Conservation (phyloP, 345 rosid genomes). For the Arabidopsis arenosa region DNA sequence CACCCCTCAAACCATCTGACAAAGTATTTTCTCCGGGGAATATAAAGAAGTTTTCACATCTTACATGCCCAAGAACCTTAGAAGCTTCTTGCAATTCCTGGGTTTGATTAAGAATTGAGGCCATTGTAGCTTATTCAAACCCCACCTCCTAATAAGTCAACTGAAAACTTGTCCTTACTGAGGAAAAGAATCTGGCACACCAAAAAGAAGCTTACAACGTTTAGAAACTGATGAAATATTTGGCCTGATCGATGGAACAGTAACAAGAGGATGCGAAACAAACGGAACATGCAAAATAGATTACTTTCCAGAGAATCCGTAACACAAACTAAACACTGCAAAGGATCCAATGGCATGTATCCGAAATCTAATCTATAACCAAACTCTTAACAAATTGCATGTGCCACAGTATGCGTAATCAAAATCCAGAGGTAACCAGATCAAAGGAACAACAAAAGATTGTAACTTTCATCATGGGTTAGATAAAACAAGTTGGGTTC, state of each 20-base stretch:
- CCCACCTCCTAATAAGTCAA: conserved; percentile 24
- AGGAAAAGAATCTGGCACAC: conserved; percentile 39
- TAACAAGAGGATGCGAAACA: neutral
- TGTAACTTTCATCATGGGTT: neutral
- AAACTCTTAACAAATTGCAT: conserved; percentile 16
- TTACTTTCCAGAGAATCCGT: conserved; percentile 22
- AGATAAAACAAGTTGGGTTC: neutral
- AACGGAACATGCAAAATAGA: conserved; percentile 28
- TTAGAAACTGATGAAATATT: neutral
- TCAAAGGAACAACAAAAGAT: neutral
- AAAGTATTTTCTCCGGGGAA: conserved; percentile 61
- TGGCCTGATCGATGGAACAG: neutral
- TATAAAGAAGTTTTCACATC: conserved; percentile 64
- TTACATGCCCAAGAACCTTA: conserved; percentile 41
- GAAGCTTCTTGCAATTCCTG: conserved; percentile 37
- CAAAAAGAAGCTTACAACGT: conserved; percentile 16
- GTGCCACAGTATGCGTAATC: conserved; percentile 19
- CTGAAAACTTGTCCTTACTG: conserved; percentile 31
- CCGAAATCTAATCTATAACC: neutral
- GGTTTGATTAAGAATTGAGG: conserved; percentile 37
- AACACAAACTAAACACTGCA: conserved; percentile 1
- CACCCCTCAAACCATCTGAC: conserved; percentile 54
- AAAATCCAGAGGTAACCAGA: conserved; percentile 23
- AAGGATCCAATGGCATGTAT: conserved; percentile 8
- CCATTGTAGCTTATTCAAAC: conserved; percentile 49